Evolutionary conservation across 176 grass and related monocot species (phyloP), one percentile per base, ranked within the genome.

Genomic region (Dactylis glomerata): DNA sequence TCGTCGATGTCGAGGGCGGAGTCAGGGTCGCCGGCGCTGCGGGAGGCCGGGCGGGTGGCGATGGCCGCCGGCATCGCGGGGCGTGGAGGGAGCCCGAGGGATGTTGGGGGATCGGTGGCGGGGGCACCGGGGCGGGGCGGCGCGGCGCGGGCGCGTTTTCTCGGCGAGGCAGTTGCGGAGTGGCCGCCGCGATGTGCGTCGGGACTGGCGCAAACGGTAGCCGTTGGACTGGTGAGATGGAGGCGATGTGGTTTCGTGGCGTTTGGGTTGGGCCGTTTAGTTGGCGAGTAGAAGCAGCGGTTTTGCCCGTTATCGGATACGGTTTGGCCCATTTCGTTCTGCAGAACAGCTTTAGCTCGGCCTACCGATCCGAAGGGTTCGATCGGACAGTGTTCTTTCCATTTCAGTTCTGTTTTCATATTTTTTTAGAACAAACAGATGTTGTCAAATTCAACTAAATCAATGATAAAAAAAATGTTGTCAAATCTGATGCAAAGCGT

Each of bases 1-100:
- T 82, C 83, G 4, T 86, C 73, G 79, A 76, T 10, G 33, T 86
- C 65, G 84, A 68, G 10, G 15, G 34, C 45, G 37, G 73, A 45
- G 5, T 33, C 82, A 13, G 65, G 27, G 51, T 73, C 59, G 72
- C 9, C 46, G 19, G 73, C 57, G 4, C 22, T 77, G 72, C 22
- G 26, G 50, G 69, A 49, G 22, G 22, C 14, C 42, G 65, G 17
- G 73, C 55, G 81, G 77, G 33, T 19, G 49, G 41, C 50, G 55
- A 51, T 34, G 63, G 76, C 19, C 51, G 76, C 5, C 44, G 76
- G 51, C 88, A 91, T 93, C 19, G 38, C 67, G 6, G 79, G 34
- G 73, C 81, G 68, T 63, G 2, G 77, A 72, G 22, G 14, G 27
- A 9, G 2, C 6, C 3, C 41, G 27, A 51, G 12, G 22, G 63